Base-by-base conservation (phyloP, 2,329 filamentous ascomycete species). In the Lachnellula cervina region DNA sequence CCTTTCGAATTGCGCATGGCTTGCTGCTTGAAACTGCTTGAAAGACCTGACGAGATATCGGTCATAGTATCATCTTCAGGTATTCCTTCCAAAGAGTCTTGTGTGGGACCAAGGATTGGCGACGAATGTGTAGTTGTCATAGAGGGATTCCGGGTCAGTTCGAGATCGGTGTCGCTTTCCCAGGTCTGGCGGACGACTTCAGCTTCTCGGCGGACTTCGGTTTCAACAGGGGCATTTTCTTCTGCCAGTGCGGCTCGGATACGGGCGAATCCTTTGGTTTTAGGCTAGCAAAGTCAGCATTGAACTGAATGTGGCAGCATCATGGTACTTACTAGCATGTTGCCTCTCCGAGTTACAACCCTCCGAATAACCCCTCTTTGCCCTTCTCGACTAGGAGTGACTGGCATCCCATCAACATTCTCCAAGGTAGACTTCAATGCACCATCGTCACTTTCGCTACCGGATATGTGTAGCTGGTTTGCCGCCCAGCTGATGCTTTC, bases 101-200 rank as follows among this genome's bases (percentile, higher is more conserved):
- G 75, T 9, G 78, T 77, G n/a, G 80, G 82, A 38, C 77, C 70
- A 14, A 90, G 70, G 47, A 75, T 84, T 0, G 89, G 89, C 7
- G 88, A 91, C 0, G 87, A 88, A 37, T 86, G 79, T 1, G 83
- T 79, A 2, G 84, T 86, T 21, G 75, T 76, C 67, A 52, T 77
- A 71, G 48, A 78, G 69, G 11, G 72, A 71, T 62, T 75, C 66
- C 70, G 62, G 37, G 68, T 68, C 28, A 70, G 75, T 55, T 82
- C 80, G 14, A 84, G 73, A 49, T 84, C 83, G 60, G 86, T 80
- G 66, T 97, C 92, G 64, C 87, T 93, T 71, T 97, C 94, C 43
- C 91, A 88, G 28, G 97, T 92, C 72, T 97, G 94, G 50, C 90
- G 89, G 60, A 99, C 90, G 5, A 97, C 94, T 72, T 97, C 93